Evolutionary conservation across 257 asterid species (phyloP).

Genomic region (Cruciata laevipes): DNA sequence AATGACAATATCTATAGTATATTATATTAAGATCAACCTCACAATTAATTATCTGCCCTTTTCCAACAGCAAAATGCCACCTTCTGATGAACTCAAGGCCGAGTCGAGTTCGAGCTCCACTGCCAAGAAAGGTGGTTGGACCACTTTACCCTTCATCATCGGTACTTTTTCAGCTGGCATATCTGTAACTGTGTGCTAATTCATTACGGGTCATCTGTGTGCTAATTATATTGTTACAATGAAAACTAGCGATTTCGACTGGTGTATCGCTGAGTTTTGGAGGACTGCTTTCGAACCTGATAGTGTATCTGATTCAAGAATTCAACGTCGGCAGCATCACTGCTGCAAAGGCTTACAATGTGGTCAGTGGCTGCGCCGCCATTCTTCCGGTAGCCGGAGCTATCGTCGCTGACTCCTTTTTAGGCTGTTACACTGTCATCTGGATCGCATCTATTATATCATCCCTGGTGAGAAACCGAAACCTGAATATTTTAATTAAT

Average conservation of each 20-base stretch:
- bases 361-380: constrained; percentile 55
- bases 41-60: neutral
- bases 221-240: neutral
- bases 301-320: constrained; percentile 61
- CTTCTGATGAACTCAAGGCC: neutral
- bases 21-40: neutral
- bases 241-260: constrained; percentile 41
- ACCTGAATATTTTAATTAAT: neutral
- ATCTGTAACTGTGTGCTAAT: too few relatives aligned
- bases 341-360: constrained; percentile 58
- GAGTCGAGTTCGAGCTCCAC: neutral
- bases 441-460: constrained; percentile 64
- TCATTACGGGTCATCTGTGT: too few relatives aligned
- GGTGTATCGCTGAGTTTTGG: constrained; percentile 45
- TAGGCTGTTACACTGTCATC: constrained; percentile 60
- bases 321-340: constrained; percentile 54
- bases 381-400: constrained; percentile 64
- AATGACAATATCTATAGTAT: neutral
- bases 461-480: constrained; percentile 34
- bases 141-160: constrained; percentile 1
- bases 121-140: neutral
- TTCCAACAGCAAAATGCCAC: neutral
- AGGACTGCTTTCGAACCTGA: constrained; percentile 51
- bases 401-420: constrained; percentile 53
- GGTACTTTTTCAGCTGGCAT: too few relatives aligned